Percentiles rank a stretch among this genome's conserved stretches.
These are phyloP conservation scores for Colletotrichum tabaci DNA, from an alignment of 2,329 filamentous ascomycete genomes.

Conservation along the genomic window DNA sequence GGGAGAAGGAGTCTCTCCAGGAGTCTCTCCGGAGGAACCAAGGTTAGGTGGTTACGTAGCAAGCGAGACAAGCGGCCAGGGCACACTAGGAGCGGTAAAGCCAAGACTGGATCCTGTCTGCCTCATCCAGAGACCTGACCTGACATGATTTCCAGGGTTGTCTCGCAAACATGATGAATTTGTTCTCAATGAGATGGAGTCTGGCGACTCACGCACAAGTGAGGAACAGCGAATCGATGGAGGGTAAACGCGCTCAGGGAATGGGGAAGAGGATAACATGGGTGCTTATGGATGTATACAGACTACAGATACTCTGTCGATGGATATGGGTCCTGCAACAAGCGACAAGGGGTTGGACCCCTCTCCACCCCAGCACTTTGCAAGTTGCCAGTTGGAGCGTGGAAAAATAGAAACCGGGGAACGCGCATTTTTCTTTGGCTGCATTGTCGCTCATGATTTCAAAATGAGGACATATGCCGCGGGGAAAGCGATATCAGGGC, in stretches of 20 bases:
- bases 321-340: conserved; percentile 24
- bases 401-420: conserved; percentile 20
- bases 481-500: conserved; percentile 21
- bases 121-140: conserved; percentile 31
- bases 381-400: neutral
- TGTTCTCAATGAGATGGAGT: conserved; percentile 25
- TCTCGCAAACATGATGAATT: conserved; percentile 30
- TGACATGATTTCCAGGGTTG: conserved; percentile 23
- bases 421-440: conserved; percentile 18
- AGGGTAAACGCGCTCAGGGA: conserved; percentile 23
- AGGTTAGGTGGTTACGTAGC: neutral
- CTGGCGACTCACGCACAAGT: conserved; percentile 1
- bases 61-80: conserved; percentile 33
- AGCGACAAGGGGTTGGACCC: conserved; percentile 13
- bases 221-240: neutral
- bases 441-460: conserved; percentile 38
- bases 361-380: no score
- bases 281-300: conserved; percentile 5
- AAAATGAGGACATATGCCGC: conserved; percentile 30
- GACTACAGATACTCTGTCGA: no score
- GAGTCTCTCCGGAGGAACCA: conserved; percentile 8
- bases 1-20: conserved; percentile 32
- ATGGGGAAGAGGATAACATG: conserved; percentile 13
- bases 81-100: conserved; percentile 21
- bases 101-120: conserved; percentile 22